These are phyloP conservation scores for Pleomassaria siparia DNA, from an alignment of 2,329 filamentous ascomycete genomes.

Conservation along the genomic window DNA sequence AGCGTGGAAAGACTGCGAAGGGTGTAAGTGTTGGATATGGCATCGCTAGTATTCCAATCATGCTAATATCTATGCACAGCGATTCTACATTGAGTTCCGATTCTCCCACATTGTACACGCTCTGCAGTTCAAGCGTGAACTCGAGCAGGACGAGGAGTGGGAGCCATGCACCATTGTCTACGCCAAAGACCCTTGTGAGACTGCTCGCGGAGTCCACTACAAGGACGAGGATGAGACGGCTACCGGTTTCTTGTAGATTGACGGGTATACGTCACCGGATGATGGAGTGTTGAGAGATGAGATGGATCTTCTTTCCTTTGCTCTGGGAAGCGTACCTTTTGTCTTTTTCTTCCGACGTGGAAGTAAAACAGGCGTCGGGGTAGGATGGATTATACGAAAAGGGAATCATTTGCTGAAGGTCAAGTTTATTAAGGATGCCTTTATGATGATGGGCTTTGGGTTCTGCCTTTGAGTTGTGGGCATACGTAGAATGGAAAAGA, in stretches of 20 bases:
- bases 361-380: no score
- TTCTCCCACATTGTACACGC: constrained; percentile 52
- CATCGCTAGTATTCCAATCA: neutral
- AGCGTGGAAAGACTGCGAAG: constrained; percentile 43
- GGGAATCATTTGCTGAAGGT: neutral
- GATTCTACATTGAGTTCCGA: constrained; percentile 49
- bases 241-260: neutral
- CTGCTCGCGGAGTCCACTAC: constrained; percentile 28
- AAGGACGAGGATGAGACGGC: constrained; percentile 22
- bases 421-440: neutral
- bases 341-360: no score
- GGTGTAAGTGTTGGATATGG: constrained; percentile 39
- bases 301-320: no score
- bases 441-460: neutral
- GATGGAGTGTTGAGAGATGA: no score
- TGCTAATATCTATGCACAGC: constrained; percentile 26
- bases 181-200: constrained; percentile 47
- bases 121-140: constrained; percentile 45
- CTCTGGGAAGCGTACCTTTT: no score
- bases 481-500: neutral
- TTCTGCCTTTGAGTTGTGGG: neutral
- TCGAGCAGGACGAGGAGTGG: constrained; percentile 48
- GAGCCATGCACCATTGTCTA: constrained; percentile 49
- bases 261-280: no score
- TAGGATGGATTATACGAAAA: neutral